Evolutionary conservation across 2,329 filamentous ascomycete genomes (phyloP), one percentile per base, ranked within the genome.

Genomic region (Alternaria sp.): DNA sequence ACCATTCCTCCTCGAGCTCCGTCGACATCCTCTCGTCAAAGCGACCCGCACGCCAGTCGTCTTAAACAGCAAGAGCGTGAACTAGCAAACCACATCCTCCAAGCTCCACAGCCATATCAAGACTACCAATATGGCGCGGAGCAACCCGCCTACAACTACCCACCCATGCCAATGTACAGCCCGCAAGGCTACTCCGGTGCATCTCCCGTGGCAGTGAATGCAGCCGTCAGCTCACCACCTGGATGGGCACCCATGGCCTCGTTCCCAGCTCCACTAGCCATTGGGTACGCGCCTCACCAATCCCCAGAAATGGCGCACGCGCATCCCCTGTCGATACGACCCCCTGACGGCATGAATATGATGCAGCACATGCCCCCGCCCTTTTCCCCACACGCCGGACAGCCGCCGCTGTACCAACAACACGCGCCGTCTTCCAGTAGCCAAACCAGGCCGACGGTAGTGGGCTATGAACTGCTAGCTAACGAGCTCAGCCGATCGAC

Each of bases 401-500:
- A 76, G 52, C 67, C 72, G 18, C 69, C 70, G 43, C 67, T 72
- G 44, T 74, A 73, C 53, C 67, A 73, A 57, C 61, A 60, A 14
- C 65, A 73, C 51, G 64, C 65, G 16, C 43, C 66, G 42, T 65
- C 63, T 3, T 55, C 70, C 18, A 71, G 74, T 20, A 70, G 74
- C 57, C 47, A 69, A 46, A 65, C 63, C 46, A 72, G 64, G 54
- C 70, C 67, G 20, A 77, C 75, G 22, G 63, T 77, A 24, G 65
- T 74, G 34, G 78, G 78, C 36, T 80, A 80, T 57, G 78, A 79
- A 59, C 64, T 76, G 34, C 64, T 80, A 28, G 78, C 78, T 12
- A 66, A 72, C 43, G 77, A 78, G 59, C 70, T 80, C 51, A 71
- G 73, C 55, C 7, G 5, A 36, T 9, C 36, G 7, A 7, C 36